Evolutionary conservation across 176 grass and related monocot genomes (phyloP).

Genomic region (Dactylis glomerata): DNA sequence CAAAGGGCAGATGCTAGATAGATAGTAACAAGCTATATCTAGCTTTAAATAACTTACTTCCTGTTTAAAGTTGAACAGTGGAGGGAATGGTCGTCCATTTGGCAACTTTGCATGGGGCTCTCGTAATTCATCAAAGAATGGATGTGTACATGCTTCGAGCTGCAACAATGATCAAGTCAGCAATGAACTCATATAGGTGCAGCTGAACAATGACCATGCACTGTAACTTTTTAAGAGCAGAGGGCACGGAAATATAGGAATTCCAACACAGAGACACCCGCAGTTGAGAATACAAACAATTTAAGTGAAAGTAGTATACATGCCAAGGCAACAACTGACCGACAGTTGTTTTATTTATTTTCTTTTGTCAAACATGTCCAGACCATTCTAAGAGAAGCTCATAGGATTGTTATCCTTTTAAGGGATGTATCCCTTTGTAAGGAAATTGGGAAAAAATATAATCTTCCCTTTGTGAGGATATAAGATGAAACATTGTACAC

Average conservation of each 20-base stretch:
- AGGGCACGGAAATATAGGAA: not conserved
- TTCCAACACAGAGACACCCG: not conserved
- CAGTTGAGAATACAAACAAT: not conserved
- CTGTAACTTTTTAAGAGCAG: not conserved
- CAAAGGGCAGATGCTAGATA: not conserved
- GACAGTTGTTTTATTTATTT: not conserved
- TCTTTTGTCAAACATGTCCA: not conserved
- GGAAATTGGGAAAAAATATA: not conserved
- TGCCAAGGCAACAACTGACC: not conserved
- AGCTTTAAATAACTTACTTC: conserved; percentile 57
- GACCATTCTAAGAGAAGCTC: not conserved
- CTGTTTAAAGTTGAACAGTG: conserved; percentile 71
- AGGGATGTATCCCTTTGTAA: not conserved
- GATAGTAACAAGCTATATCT: not conserved
- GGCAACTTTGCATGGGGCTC: conserved; percentile 65
- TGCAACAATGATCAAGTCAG: conserved; percentile 16
- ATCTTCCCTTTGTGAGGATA: not conserved
- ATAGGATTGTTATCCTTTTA: not conserved
- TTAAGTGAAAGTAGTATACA: not conserved
- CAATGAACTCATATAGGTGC: not conserved
- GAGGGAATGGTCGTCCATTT: conserved; percentile 71
- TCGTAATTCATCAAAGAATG: conserved; percentile 76
- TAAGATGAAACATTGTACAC: not conserved
- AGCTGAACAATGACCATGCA: not conserved
- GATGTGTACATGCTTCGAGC: conserved; percentile 68